A percentile compares a stretch with the other conserved stretches of the same genome.
phyloP scores from a whole-genome alignment of 305 asterid species.

The Nicotiana rustica region DNA sequence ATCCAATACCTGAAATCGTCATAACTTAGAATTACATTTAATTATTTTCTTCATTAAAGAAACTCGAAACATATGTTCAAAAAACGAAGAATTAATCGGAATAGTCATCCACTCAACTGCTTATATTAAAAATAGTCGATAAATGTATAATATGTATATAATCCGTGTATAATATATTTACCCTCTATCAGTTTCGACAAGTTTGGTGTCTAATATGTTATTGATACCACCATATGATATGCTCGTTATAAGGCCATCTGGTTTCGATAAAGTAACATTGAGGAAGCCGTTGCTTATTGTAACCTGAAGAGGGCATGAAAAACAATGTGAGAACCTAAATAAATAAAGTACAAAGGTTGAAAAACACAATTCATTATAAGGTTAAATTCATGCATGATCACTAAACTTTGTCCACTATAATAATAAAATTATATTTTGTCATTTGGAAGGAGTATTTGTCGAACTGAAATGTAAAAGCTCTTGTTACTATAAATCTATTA shows the following conservation, averaged over 20 bases:
- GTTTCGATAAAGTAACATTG: slow-evolving; percentile 50
- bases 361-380: no score
- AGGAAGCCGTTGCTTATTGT: slow-evolving; percentile 56
- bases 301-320: slow-evolving; percentile 45
- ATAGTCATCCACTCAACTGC: neutral
- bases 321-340: neutral
- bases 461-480: no score
- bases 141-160: no score
- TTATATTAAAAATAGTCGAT: no score
- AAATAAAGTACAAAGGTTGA: neutral
- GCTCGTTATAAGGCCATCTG: slow-evolving; percentile 48
- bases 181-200: slow-evolving; percentile 51
- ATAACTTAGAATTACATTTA: neutral
- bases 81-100: neutral
- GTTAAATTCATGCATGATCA: no score
- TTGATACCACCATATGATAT: slow-evolving; percentile 53
- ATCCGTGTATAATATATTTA: neutral
- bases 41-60: neutral
- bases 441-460: no score
- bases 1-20: slow-evolving; percentile 43
- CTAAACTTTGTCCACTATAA: no score
- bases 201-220: slow-evolving; percentile 51
- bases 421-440: no score
- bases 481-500: no score
- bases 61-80: neutral